Base-by-base conservation (phyloP, 495 filamentous ascomycete species). In the Aspergillus indologenus region DNA sequence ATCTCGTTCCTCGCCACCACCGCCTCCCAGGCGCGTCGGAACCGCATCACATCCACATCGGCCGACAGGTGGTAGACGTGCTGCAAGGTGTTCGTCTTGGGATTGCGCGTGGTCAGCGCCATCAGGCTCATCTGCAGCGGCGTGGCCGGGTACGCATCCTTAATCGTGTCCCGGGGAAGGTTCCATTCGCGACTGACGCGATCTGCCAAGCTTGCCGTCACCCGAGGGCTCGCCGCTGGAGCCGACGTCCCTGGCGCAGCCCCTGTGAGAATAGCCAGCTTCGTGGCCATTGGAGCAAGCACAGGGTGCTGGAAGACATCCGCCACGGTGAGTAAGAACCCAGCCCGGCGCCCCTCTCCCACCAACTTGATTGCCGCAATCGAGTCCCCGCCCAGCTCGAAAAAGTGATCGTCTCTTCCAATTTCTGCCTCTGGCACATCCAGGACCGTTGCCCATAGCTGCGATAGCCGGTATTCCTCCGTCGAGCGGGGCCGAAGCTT, bases 121-220 rank as follows among this genome's bases (percentile, higher is more conserved):
- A 82, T 73, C 12, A 87, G 68, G 0, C 79, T 83, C 61, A 80
- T 79, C 64, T 88, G 85, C 18, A 85, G 64, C 9, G 84, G 79
- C 0, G 82, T 85, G 67, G 83, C 85, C 6, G 83, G 81, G 57
- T 82, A 85, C 0, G 84, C 67, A 61, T 87, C 84, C 50, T 81
- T 77, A n/a, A 87, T 71, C 15, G 26, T 5, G 18, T 49, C 18
- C 17, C 14, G 24, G 18, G 18, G n/a, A n/a, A n/a, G n/a, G n/a
- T n/a, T n/a, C n/a, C n/a, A n/a, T n/a, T n/a, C n/a, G n/a, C n/a
- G n/a, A n/a, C n/a, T n/a, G n/a, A n/a, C n/a, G n/a, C n/a, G n/a
- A n/a, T n/a, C n/a, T n/a, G n/a, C n/a, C n/a, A n/a, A n/a, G n/a
- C n/a, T n/a, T n/a, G n/a, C n/a, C n/a, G n/a, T n/a, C n/a, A n/a